Evolutionary conservation across 352 stramenopile species (phyloP).

Genomic region (Globisporangium uncinulatum): DNA sequence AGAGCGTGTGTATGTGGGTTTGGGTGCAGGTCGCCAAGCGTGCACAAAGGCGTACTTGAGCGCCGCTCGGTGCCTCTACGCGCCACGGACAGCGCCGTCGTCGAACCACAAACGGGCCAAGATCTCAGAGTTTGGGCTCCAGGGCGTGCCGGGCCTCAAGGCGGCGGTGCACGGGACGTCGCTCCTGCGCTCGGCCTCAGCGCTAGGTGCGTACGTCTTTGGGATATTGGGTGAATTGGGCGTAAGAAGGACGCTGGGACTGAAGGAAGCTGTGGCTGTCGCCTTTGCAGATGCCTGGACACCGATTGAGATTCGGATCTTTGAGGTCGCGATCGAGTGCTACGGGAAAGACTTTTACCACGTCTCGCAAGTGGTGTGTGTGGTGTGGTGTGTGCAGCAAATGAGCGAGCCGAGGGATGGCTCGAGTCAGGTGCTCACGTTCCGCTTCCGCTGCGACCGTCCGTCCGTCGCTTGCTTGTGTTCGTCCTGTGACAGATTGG

Average conservation of each 20-base stretch:
- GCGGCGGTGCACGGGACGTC: conserved; percentile 45
- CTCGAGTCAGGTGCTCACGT: too few relatives aligned
- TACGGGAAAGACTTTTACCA: conserved; percentile 81
- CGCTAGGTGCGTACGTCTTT: conserved; percentile 1
- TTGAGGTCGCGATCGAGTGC: conserved; percentile 79
- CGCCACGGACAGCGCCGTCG: conserved; percentile 20
- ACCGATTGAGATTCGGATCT: conserved; percentile 72
- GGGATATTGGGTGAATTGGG: too few relatives aligned
- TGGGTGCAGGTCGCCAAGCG: conserved; percentile 40
- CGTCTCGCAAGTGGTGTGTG: conserved; percentile 59
- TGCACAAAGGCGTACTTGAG: conserved; percentile 68
- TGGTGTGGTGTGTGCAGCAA: neutral
- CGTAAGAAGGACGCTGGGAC: neutral
- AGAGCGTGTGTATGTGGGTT: neutral
- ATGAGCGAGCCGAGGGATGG: too few relatives aligned
- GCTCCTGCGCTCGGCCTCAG: conserved; percentile 26
- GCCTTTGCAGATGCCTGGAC: conserved; percentile 59
- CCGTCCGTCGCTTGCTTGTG: too few relatives aligned
- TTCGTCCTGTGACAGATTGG: conserved; percentile 29
- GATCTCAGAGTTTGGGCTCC: conserved; percentile 44
- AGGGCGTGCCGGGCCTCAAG: conserved; percentile 39
- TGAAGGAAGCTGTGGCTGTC: conserved; percentile 5
- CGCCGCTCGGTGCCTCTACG: conserved; percentile 48
- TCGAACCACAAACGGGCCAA: conserved; percentile 50
- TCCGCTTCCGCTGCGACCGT: too few relatives aligned